Evolutionary conservation across 441 rosid species (phyloP).

Genomic region (Populus tomentosa): DNA sequence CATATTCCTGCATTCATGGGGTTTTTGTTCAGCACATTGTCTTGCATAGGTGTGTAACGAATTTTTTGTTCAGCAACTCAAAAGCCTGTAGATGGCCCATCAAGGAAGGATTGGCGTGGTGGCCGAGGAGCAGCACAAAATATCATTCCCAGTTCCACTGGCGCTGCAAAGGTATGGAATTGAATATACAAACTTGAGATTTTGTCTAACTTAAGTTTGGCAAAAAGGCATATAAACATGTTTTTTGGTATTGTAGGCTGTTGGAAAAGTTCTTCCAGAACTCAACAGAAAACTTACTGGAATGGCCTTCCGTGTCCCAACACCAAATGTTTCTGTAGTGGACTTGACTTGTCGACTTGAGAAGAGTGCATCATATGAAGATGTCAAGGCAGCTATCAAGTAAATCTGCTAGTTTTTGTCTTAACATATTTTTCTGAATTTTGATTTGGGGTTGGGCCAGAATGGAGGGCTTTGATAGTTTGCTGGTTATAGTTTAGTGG

Average conservation of each 20-base stretch:
- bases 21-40: neutral
- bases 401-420: constrained; percentile 23
- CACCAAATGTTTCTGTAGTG: constrained; percentile 95
- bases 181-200: neutral
- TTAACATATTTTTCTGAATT: neutral
- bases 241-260: constrained; percentile 52
- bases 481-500: neutral
- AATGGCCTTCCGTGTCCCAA: constrained; percentile 99
- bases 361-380: constrained; percentile 87
- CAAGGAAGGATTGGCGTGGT: constrained; percentile 99
- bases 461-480: neutral
- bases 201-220: neutral
- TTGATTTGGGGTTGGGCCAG: neutral
- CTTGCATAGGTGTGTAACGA: neutral
- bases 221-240: neutral
- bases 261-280: constrained; percentile 98
- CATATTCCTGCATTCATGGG: constrained; percentile 4
- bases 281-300: constrained; percentile 98
- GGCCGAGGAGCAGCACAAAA: constrained; percentile 98
- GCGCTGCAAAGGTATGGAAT: constrained; percentile 86
- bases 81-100: constrained; percentile 97
- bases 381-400: constrained; percentile 94
- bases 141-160: constrained; percentile 99
- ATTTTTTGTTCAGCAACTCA: constrained; percentile 69
- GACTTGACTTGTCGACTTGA: constrained; percentile 97